phyloP scores from a whole-genome alignment of 2,329 filamentous ascomycete genomes.

The Pseudopithomyces chartarum region DNA sequence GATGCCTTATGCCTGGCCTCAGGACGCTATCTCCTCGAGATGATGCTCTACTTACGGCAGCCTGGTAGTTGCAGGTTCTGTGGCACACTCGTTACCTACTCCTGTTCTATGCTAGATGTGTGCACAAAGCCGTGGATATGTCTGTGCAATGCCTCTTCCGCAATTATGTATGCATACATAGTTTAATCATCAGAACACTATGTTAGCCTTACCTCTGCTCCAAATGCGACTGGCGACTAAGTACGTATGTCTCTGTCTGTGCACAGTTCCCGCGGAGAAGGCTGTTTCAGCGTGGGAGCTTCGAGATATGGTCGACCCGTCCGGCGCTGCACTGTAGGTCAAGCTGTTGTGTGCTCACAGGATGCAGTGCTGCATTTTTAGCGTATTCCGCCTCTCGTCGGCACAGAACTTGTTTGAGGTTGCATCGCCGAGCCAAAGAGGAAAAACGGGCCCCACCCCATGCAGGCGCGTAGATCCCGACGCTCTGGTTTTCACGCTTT shows the following conservation, averaged over 20 bases:
- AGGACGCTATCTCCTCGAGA: too few species aligned
- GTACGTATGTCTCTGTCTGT: neutral
- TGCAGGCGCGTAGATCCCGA: slow-evolving; percentile 4
- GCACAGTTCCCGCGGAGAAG: neutral
- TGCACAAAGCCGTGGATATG: neutral
- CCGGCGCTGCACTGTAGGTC: neutral
- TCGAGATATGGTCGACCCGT: neutral
- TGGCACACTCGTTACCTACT: too few species aligned
- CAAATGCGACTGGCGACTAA: too few species aligned
- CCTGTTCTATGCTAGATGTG: neutral
- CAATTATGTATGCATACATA: too few species aligned
- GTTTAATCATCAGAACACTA: too few species aligned
- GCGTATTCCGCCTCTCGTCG: neutral
- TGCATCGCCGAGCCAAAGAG: neutral
- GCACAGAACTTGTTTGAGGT: neutral
- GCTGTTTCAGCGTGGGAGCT: neutral
- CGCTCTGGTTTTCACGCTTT: neutral
- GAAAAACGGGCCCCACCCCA: neutral
- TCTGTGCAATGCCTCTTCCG: too few species aligned
- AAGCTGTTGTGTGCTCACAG: neutral
- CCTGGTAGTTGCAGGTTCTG: too few species aligned
- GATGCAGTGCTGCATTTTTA: neutral
- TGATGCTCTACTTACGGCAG: too few species aligned
- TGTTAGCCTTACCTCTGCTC: too few species aligned
- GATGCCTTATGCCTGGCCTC: too few species aligned